These are phyloP conservation scores for Lipomyces japonicus DNA, from an alignment of 805 yeast genomes.

Conservation along the genomic window DNA sequence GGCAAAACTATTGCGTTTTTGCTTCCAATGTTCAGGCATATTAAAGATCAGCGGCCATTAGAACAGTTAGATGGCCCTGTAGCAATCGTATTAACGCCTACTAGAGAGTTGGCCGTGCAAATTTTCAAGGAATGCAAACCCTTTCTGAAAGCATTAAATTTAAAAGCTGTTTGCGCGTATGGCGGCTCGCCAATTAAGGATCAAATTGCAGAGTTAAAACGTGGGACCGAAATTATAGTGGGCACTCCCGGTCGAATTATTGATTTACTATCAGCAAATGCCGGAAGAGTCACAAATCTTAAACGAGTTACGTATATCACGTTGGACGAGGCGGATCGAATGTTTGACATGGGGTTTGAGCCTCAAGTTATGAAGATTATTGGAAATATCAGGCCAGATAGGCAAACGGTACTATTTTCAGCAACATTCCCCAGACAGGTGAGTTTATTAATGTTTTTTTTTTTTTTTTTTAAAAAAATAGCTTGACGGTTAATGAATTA, in stretches of 20 bases:
- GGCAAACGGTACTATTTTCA: slow-evolving; percentile 85
- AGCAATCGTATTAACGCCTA: slow-evolving; percentile 80
- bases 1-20: slow-evolving; percentile 91
- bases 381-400: slow-evolving; percentile 72
- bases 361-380: slow-evolving; percentile 87
- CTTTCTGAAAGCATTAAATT: slow-evolving; percentile 50
- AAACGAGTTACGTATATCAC: slow-evolving; percentile 74
- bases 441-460: too few relatives aligned
- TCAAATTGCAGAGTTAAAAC: slow-evolving; percentile 75
- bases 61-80: slow-evolving; percentile 60
- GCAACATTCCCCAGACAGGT: slow-evolving; percentile 73
- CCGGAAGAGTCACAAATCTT: slow-evolving; percentile 69
- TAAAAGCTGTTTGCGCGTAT: slow-evolving; percentile 72
- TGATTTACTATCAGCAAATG: slow-evolving; percentile 78
- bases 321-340: slow-evolving; percentile 91
- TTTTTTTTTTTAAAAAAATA: not conserved
- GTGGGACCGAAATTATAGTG: slow-evolving; percentile 74
- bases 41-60: slow-evolving; percentile 64
- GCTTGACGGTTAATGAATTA: slow-evolving; percentile 33
- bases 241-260: slow-evolving; percentile 96
- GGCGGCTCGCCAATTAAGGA: slow-evolving; percentile 83
- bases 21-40: slow-evolving; percentile 78
- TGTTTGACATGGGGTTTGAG: slow-evolving; percentile 96
- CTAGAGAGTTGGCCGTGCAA: slow-evolving; percentile 87
- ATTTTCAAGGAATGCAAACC: slow-evolving; percentile 62